Conservation (phyloP, 345 rosid genomes). For the Trapa bicornis region DNA sequence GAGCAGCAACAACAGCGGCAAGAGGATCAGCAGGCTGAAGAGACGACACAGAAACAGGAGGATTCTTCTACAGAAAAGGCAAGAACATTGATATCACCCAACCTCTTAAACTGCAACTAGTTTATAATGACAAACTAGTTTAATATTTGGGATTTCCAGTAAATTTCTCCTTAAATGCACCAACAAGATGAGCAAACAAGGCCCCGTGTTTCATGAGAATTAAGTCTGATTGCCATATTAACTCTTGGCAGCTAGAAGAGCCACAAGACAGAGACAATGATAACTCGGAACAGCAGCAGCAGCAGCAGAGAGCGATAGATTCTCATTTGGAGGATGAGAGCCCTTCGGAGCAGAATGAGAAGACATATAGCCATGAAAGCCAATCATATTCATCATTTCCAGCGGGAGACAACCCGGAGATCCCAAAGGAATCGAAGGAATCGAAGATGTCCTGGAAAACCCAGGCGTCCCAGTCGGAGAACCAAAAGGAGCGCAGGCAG, state of each 20-base stretch:
- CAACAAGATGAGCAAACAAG: neutral
- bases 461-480: constrained; percentile 55
- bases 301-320: neutral
- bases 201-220: neutral
- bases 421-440: constrained; percentile 69
- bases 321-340: constrained; percentile 3
- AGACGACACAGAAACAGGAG: constrained; percentile 6
- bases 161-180: no score
- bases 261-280: no score
- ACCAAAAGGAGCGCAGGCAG: constrained; percentile 59
- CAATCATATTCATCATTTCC: constrained; percentile 12
- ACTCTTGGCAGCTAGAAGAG: neutral
- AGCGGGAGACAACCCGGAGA: constrained; percentile 27
- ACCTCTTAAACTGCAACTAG: no score
- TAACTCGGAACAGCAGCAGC: no score
- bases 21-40: constrained; percentile 9
- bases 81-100: neutral
- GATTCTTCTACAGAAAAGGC: neutral
- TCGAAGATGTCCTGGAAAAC: constrained; percentile 68
- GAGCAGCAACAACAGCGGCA: constrained; percentile 24
- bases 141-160: no score
- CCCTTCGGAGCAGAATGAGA: neutral
- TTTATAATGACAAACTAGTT: no score
- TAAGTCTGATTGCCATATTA: neutral
- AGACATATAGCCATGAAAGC: neutral